These are phyloP conservation scores for Gilbertella persicaria DNA, from an alignment of 371 early-diverging fungal genomes.

Conservation along the genomic window DNA sequence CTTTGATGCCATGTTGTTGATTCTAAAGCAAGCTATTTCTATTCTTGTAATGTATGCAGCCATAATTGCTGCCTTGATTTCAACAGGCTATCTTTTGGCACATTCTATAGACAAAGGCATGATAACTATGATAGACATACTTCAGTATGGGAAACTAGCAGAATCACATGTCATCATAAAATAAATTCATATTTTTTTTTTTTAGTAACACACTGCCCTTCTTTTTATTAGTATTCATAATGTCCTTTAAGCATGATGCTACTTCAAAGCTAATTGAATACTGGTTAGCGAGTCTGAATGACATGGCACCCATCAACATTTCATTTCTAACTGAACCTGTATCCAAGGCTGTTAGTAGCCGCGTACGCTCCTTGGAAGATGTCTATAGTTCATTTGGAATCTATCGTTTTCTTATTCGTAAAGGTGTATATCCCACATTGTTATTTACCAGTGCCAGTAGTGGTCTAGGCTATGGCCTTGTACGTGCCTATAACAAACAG, in stretches of 20 bases:
- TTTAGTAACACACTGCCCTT: too few relatives aligned
- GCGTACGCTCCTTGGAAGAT: conserved; percentile 34
- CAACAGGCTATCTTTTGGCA: conserved; percentile 11
- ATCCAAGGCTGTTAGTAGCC: conserved; percentile 15
- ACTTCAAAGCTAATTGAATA: conserved; percentile 11
- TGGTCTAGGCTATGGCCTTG: conserved; percentile 16
- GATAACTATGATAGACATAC: too few relatives aligned
- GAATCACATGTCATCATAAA: too few relatives aligned
- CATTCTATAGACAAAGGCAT: too few relatives aligned
- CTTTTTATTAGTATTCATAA: too few relatives aligned
- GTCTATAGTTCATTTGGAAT: conserved; percentile 30
- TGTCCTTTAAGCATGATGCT: conserved; percentile 8
- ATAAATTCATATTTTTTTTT: too few relatives aligned
- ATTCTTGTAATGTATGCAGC: conserved; percentile 32
- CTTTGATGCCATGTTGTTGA: conserved; percentile 36
- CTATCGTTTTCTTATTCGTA: conserved; percentile 35
- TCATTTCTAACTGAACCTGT: conserved; percentile 32
- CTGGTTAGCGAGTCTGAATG: conserved; percentile 19
- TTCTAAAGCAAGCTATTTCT: conserved; percentile 29
- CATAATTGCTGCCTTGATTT: conserved; percentile 19
- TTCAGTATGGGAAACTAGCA: too few relatives aligned
- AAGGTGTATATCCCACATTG: conserved; percentile 37
- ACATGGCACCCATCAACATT: conserved; percentile 41
- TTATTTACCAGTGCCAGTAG: conserved; percentile 32
- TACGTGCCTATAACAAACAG: conserved; percentile 34